Evolutionary conservation across 495 filamentous ascomycete species (phyloP).

Genomic region (Apiosordaria backusii): DNA sequence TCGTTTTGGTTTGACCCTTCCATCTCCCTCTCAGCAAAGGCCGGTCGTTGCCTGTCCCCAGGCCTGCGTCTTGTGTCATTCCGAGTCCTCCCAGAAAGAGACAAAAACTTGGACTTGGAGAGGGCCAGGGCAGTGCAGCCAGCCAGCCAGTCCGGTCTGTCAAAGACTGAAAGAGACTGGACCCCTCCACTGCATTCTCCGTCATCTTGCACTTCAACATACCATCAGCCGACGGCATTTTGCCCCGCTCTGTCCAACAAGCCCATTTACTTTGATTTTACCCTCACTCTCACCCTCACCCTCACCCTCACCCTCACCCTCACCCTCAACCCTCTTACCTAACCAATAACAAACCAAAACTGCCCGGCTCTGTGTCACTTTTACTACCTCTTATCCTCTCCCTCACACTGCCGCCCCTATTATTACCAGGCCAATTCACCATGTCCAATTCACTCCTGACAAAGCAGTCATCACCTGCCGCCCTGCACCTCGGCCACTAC

Average conservation of each 20-base stretch:
- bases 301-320: not conserved
- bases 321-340: not conserved
- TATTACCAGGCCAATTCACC: conserved; percentile 5
- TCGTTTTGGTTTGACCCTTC: not conserved
- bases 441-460: conserved; percentile 22
- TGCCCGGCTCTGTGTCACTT: not conserved
- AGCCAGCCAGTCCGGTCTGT: not conserved
- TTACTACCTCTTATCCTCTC: not conserved
- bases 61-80: conserved; percentile 14
- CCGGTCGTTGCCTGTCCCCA: conserved; percentile 16
- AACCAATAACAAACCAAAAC: conserved; percentile 5
- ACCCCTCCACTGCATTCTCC: conserved; percentile 18
- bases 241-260: conserved; percentile 9
- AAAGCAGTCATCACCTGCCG: conserved; percentile 17
- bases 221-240: conserved; percentile 23
- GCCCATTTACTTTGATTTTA: not conserved
- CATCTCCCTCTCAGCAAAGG: not conserved
- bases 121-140: not conserved
- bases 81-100: not conserved
- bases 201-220: conserved; percentile 13
- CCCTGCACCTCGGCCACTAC: conserved; percentile 17
- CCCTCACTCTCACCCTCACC: not conserved
- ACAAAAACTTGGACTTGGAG: not conserved
- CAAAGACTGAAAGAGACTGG: conserved; percentile 7
- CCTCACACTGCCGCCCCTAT: not conserved